Evolutionary conservation across 345 rosid species (phyloP), one percentile per base, ranked within the genome.

Genomic region (Reutealis trisperma): DNA sequence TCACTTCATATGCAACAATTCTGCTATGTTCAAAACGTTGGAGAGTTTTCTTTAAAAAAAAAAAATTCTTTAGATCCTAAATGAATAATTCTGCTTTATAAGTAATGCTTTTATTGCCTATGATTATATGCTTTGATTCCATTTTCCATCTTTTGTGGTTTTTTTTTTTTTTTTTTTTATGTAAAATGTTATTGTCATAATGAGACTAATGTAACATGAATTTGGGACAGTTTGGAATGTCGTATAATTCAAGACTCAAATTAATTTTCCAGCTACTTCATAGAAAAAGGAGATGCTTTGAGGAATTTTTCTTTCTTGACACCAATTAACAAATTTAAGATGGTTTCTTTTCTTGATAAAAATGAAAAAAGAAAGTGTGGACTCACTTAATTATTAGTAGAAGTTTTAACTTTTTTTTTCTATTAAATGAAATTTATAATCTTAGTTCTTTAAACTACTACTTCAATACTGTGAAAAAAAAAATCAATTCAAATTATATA

Each of bases 51-150:
- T 49, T 49, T 49, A 42, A 2, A 67, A 44, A 74, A 70, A 13
- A 63, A 37, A 69, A 74, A 69, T 27, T 61, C 78, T 57, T 59
- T 8, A 27, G 11, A 24, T 70, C 61, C 45, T 73, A n/a, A 41
- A 22, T 24, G 71, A 67, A 67, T 32, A n/a, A 42, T 59, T 62
- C 62, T 64, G 64, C 51, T 62, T 44, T 45, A n/a, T 19, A 34
- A 61, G 2, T 45, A 13, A 62, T 57, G 12, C 49, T 24, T 68
- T 62, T 60, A 37, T 67, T 47, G 55, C 78, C 14, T 6, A 63
- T 84, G 2, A 63, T 73, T 57, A 49, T 49, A 63, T 67, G 72
- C 78, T 75, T 79, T 78, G 62, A 68, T 76, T 81, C 76, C 44
- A 7, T 22, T 75, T 6, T 44, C 21, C 68, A 13, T 44, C 34